Evolutionary conservation across 2,329 filamentous ascomycete genomes (phyloP), one percentile per base, ranked within the genome.

Genomic region (Penicillium palitans): DNA sequence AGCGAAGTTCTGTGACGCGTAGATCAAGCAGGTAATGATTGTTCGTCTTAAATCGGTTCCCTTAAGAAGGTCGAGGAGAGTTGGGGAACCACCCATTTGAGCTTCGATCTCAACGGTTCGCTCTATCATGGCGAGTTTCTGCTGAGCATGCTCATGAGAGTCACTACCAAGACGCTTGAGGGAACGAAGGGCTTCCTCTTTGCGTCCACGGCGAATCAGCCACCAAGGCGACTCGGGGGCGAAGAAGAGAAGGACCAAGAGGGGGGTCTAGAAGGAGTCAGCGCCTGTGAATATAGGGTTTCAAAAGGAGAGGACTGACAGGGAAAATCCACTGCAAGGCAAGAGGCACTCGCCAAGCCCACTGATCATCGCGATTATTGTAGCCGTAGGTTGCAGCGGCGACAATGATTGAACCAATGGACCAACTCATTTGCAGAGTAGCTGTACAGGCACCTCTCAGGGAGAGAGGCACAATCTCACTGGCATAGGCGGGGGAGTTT

Each of bases 1-100:
- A 5, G 83, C 82, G n/a, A 87, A 74, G 64, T 86, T 74, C 61
- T 74, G 72, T 17, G 70, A 68, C 0, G 69, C 67, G 25, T 73
- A 73, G 5, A 73, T 62, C 56, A 70, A 57, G 50, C 72, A 74
- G 29, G 68, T 69, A 51, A 73, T 73, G 19, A 66, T 65, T 1
- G 72, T 73, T 13, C 72, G 68, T 12, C 71, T 57, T 19, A 65
- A 53, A 57, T 74, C 71, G 13, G 69, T 71, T 21, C 72, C 72
- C 63, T 72, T 73, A 48, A 70, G 57, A 7, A 73, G 61, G 29
- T 74, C 72, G 13, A 73, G 63, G 13, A 72, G 64, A 44, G 57
- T 67, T 17, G 71, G 71, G 9, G 59, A 12, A 10, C 66, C 67
- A 5, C 66, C 69, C 37, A 65, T 64, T 27, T 69, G 57, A 10